These are phyloP conservation scores for Kluyveromyces sp. DNA, from an alignment of 1,139 yeast species.

Conservation along the genomic window DNA sequence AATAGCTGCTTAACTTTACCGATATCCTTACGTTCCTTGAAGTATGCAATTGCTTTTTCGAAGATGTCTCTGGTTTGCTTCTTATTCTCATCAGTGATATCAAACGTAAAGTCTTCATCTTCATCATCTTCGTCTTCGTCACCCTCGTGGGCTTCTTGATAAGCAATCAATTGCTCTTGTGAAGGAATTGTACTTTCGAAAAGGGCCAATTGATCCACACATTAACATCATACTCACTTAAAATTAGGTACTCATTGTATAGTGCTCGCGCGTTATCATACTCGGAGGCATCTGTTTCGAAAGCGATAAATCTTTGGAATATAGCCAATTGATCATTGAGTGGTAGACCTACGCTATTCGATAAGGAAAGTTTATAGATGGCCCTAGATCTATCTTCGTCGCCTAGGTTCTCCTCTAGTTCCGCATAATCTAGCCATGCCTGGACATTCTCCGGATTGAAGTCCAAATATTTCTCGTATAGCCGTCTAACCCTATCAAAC, in stretches of 20 bases:
- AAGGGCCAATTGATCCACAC: slow-evolving; percentile 65
- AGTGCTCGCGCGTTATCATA: slow-evolving; percentile 51
- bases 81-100: slow-evolving; percentile 45
- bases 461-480: slow-evolving; percentile 65
- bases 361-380: slow-evolving; percentile 48
- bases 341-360: slow-evolving; percentile 12
- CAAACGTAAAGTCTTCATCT: slow-evolving; percentile 44
- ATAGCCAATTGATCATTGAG: slow-evolving; percentile 8
- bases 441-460: slow-evolving; percentile 37
- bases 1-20: slow-evolving; percentile 47
- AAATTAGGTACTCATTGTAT: slow-evolving; percentile 38
- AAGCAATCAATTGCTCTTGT: slow-evolving; percentile 36
- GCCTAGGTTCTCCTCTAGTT: slow-evolving; percentile 60
- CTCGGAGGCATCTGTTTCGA: slow-evolving; percentile 51
- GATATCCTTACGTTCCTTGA: slow-evolving; percentile 33
- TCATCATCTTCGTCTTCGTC: slow-evolving; percentile 36
- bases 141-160: slow-evolving; percentile 28
- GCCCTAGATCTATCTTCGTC: slow-evolving; percentile 63
- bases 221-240: slow-evolving; percentile 33
- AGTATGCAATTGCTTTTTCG: slow-evolving; percentile 43
- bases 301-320: slow-evolving; percentile 40
- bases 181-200: slow-evolving; percentile 68
- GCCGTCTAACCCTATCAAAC: slow-evolving; percentile 66
- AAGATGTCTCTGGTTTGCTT: slow-evolving; percentile 49
- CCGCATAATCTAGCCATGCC: slow-evolving; percentile 55